These are phyloP conservation scores for Magnaporthales sp. DNA, from an alignment of 2,329 filamentous ascomycete species.

Conservation along the genomic window DNA sequence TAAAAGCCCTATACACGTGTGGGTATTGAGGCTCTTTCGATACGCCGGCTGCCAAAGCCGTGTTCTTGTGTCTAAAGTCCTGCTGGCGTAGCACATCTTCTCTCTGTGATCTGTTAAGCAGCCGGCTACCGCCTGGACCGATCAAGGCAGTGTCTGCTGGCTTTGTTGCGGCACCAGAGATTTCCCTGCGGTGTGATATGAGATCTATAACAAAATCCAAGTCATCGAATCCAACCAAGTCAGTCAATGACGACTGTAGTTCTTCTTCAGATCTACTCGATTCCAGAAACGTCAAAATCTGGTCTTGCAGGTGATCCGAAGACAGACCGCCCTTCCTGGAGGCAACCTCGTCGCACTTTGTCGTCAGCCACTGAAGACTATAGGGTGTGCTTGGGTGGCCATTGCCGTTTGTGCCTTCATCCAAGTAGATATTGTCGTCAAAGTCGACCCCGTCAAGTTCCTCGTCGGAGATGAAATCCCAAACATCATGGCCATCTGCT, in stretches of 20 bases:
- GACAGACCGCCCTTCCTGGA: constrained; percentile 57
- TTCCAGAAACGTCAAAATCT: constrained; percentile 66
- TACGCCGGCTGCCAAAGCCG: constrained; percentile 60
- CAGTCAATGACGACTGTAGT: constrained; percentile 81
- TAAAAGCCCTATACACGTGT: constrained; percentile 81
- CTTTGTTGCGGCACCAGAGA: constrained; percentile 35
- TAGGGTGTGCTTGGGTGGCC: constrained; percentile 28
- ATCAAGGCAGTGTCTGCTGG: constrained; percentile 16
- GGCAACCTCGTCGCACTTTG: constrained; percentile 60
- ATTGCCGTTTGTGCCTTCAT: constrained; percentile 24
- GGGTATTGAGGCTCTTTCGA: constrained; percentile 73
- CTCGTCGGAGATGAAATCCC: constrained; percentile 82
- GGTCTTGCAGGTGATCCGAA: constrained; percentile 62
- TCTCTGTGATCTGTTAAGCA: constrained; percentile 69
- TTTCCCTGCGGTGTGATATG: constrained; percentile 65
- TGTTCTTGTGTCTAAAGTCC: constrained; percentile 77
- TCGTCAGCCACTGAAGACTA: constrained; percentile 60
- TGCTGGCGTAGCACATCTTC: constrained; percentile 67
- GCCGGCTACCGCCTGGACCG: constrained; percentile 27
- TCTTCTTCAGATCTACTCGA: constrained; percentile 68
- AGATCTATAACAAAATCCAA: constrained; percentile 88
- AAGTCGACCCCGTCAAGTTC: constrained; percentile 50
- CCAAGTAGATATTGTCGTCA: constrained; percentile 29
- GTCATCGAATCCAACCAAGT: constrained; percentile 88
- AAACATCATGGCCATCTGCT: constrained; percentile 70